Conservation (phyloP, 208 protist genomes). For the Acanthamoeba castellanii region DNA sequence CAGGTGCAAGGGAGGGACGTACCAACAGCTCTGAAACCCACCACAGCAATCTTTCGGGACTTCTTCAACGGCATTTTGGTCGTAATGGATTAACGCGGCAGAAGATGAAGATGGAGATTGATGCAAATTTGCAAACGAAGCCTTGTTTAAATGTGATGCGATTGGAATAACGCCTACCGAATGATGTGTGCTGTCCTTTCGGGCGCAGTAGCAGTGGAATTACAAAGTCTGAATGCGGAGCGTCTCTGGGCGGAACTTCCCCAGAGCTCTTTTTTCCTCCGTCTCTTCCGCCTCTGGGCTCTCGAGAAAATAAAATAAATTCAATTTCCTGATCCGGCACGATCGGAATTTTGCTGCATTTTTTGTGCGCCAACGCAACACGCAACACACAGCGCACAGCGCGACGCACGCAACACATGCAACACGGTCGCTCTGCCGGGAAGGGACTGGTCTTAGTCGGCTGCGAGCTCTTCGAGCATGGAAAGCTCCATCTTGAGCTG, state of each 20-base stretch:
- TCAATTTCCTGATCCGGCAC: neutral
- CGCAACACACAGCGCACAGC: too few species aligned
- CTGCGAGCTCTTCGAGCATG: constrained; percentile 1
- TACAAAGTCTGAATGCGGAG: neutral
- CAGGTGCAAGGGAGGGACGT: neutral
- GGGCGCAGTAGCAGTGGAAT: neutral
- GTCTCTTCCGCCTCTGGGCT: neutral
- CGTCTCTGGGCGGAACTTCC: neutral
- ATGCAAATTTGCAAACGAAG: neutral
- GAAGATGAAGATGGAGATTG: neutral
- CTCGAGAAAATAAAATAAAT: neutral
- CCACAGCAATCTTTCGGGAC: constrained; percentile 83
- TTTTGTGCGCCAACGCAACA: too few species aligned
- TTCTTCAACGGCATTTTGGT: constrained; percentile 33
- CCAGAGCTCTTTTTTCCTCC: neutral
- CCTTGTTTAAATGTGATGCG: too few species aligned
- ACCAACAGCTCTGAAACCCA: constrained; percentile 87
- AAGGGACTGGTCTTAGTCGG: neutral
- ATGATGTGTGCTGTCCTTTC: too few species aligned
- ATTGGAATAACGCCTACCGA: too few species aligned
- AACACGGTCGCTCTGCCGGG: neutral
- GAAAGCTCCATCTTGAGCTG: constrained; percentile 40
- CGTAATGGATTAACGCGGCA: neutral
- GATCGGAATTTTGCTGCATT: neutral
- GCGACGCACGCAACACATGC: too few species aligned